Conservation (phyloP, 2,329 filamentous ascomycete genomes). For the Mollisiaceae sp. region DNA sequence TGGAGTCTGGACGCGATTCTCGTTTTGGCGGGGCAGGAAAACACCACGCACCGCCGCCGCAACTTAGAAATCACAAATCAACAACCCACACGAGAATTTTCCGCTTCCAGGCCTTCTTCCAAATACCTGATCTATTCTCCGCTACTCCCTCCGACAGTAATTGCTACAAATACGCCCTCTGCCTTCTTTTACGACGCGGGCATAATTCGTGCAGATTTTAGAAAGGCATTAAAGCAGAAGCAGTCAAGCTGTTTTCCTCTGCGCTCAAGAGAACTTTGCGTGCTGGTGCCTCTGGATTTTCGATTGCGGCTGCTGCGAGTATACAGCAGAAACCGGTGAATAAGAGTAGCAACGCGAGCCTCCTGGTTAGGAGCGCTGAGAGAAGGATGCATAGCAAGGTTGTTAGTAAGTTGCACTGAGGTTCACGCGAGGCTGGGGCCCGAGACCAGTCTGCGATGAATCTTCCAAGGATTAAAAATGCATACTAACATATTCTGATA, state of each 20-base stretch:
- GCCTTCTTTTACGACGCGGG: background rate
- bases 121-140: background rate
- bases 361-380: constrained; percentile 43
- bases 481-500: constrained; percentile 42
- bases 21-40: constrained; percentile 28
- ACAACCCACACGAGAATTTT: constrained; percentile 24
- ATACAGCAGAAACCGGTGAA: constrained; percentile 61
- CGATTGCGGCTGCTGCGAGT: constrained; percentile 72
- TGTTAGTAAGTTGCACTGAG: constrained; percentile 70
- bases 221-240: constrained; percentile 21
- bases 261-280: constrained; percentile 76
- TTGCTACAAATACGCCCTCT: constrained; percentile 9
- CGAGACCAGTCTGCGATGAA: background rate
- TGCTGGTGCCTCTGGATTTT: constrained; percentile 73
- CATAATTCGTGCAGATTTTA: background rate
- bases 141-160: background rate
- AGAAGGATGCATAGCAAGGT: constrained; percentile 89
- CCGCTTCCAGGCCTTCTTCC: constrained; percentile 1
- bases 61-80: constrained; percentile 40
- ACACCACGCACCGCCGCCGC: constrained; percentile 1
- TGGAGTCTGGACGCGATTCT: constrained; percentile 11
- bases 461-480: background rate
- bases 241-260: constrained; percentile 93
- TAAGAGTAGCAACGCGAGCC: constrained; percentile 32
- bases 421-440: constrained; percentile 1